These are phyloP conservation scores for Serendipita sp. DNA, from an alignment of 768 basidiomycete species.

Conservation along the genomic window DNA sequence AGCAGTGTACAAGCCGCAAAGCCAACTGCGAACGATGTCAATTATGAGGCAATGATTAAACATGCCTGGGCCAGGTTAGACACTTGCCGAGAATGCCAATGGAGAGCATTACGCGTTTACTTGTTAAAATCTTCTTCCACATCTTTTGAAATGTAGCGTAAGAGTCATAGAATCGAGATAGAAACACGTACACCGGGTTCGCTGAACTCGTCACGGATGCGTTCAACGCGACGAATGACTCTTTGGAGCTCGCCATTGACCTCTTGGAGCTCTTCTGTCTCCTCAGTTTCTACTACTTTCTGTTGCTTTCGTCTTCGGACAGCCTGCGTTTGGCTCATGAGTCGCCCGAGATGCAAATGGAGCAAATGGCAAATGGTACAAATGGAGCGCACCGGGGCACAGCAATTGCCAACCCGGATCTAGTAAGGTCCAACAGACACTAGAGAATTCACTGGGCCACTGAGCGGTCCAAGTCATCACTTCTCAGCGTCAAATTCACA, in stretches of 20 bases:
- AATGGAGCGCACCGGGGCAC: no score
- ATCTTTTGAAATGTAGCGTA: background rate
- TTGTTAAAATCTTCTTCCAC: background rate
- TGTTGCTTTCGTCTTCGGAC: background rate
- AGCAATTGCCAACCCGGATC: no score
- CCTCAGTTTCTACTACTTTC: background rate
- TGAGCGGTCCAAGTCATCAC: background rate
- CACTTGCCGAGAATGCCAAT: background rate
- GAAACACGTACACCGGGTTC: background rate
- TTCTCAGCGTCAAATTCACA: background rate
- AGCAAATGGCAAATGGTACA: no score
- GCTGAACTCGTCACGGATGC: background rate
- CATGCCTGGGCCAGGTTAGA: background rate
- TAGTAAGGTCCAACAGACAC: no score
- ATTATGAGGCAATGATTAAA: background rate
- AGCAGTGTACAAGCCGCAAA: background rate
- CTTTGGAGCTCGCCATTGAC: background rate
- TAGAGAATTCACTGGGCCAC: background rate
- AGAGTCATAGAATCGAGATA: background rate
- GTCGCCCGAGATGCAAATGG: background rate
- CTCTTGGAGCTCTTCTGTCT: background rate
- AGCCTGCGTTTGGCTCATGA: background rate
- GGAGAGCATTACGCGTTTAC: background rate
- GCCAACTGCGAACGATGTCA: background rate
- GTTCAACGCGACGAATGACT: background rate